Evolutionary conservation across 208 protist species (phyloP).

Genomic region (Vickermania spadyakhi): DNA sequence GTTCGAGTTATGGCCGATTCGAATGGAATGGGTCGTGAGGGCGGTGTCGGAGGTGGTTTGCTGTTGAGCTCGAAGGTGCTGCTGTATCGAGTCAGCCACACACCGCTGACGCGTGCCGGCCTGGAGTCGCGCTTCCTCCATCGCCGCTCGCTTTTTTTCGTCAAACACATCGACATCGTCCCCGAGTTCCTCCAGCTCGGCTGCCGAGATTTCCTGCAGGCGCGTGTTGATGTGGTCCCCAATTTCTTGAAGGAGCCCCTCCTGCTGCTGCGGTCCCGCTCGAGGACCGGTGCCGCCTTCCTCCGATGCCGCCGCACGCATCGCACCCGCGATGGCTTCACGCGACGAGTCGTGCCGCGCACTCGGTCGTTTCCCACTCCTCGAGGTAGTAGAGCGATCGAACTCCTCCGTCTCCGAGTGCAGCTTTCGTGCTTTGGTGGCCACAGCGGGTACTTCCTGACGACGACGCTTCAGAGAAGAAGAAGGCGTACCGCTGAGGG

Average conservation of each 20-base stretch:
- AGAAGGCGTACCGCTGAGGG: too few species aligned
- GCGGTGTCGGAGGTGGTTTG: not conserved
- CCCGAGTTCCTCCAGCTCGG: conserved; percentile 60
- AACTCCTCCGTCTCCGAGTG: not conserved
- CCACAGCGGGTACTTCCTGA: too few species aligned
- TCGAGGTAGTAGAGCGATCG: not conserved
- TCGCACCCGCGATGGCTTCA: not conserved
- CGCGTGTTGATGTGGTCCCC: conserved; percentile 83
- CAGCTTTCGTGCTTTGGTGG: not conserved
- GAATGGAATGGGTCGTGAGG: conserved; percentile 15
- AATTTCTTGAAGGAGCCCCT: conserved; percentile 41
- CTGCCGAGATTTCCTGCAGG: conserved; percentile 27
- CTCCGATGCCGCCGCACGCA: conserved; percentile 15
- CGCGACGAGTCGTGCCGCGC: not conserved
- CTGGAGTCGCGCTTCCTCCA: conserved; percentile 72
- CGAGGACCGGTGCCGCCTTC: conserved; percentile 8
- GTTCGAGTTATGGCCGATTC: conserved; percentile 80
- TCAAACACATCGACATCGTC: conserved; percentile 68
- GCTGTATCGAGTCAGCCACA: conserved; percentile 28
- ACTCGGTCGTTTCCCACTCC: conserved; percentile 1
- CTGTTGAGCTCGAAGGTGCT: conserved; percentile 21
- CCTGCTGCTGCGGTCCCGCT: conserved; percentile 13
- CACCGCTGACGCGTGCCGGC: conserved; percentile 64
- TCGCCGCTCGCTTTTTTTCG: conserved; percentile 47
- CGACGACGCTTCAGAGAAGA: too few species aligned